Evolutionary conservation across 148 eudicot species (phyloP), one percentile per base, ranked within the genome.

Genomic region (Silene uniflora): DNA sequence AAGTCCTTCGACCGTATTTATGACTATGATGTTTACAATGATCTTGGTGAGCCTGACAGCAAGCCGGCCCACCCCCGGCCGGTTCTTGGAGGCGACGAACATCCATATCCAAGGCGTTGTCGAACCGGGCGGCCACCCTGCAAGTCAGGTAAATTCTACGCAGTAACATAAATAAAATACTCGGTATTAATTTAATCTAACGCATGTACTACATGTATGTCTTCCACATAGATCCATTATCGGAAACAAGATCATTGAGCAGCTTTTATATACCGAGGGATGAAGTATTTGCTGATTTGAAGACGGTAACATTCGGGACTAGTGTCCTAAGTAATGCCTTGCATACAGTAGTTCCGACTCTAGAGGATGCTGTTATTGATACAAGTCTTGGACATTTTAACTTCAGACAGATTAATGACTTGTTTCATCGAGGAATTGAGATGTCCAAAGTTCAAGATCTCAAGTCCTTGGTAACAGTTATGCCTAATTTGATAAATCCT

Each of bases 31-130:
- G 25, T 24, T 27, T 64, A 64, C 68, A 24, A 64, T 3, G 68
- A 64, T 14, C 68, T 64, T 23, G 32, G 68, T 11, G 68, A 64
- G 10, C 68, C 68, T 3, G 68, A 64, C 39, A 64, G 18, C 9
- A 64, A 64, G 29, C 39, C n/a, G 0, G 68, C 23, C 18, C 17
- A 9, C 14, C 10, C 10, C 24, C 32, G 68, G 0, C 68, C 32
- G 10, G 68, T 27, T 27, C 39, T 64, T 1, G 68, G 68, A 11
- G 29, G 68, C 8, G 14, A 24, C 2, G 6, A 64, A 11, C 35
- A 0, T 11, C 68, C 68, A 23, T 64, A 64, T 14, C 68, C 68
- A 9, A 64, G 68, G 23, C 68, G 68, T 12, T 64, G 68, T 64
- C 24, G 68, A 64, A 25, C 68, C 1, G 68, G 68, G 3, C 39